phyloP scores from a whole-genome alignment of 2,329 filamentous ascomycete species.

The Sarocladiaceae sp. region DNA sequence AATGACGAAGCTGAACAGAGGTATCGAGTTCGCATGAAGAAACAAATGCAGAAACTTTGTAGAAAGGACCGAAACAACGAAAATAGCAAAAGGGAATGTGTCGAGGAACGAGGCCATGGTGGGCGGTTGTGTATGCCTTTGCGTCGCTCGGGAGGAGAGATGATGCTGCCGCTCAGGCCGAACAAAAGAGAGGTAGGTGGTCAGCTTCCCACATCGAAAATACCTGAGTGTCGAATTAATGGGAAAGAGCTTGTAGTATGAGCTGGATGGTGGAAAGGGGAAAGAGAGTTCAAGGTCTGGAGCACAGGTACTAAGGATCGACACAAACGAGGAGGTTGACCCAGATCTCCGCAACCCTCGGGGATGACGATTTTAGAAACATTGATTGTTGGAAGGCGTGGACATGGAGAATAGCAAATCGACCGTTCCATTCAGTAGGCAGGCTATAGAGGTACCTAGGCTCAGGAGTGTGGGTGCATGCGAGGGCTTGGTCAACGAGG shows the following conservation, averaged over 20 bases:
- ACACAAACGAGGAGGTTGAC: no score
- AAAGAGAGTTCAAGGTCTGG: not conserved
- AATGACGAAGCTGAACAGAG: conserved; percentile 21
- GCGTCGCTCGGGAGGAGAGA: no score
- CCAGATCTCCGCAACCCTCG: no score
- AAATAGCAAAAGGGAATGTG: conserved; percentile 25
- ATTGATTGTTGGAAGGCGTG: not conserved
- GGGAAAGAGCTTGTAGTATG: not conserved
- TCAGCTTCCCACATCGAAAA: not conserved
- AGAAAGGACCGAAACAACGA: conserved; percentile 22
- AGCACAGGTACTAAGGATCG: not conserved
- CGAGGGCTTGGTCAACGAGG: no score
- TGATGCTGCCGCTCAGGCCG: not conserved
- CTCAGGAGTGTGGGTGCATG: no score
- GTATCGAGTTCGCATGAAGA: conserved; percentile 21
- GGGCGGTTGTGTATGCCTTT: not conserved
- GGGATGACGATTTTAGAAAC: conserved; percentile 9
- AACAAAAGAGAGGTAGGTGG: not conserved
- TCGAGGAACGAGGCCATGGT: conserved; percentile 16
- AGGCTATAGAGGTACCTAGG: no score
- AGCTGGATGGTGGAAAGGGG: not conserved
- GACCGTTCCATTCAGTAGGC: no score
- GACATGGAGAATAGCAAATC: not conserved
- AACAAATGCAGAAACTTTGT: conserved; percentile 25
- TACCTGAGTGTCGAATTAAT: not conserved